Evolutionary conservation across 331 rosid species (phyloP).

Genomic region (Stylosanthes scabra): DNA sequence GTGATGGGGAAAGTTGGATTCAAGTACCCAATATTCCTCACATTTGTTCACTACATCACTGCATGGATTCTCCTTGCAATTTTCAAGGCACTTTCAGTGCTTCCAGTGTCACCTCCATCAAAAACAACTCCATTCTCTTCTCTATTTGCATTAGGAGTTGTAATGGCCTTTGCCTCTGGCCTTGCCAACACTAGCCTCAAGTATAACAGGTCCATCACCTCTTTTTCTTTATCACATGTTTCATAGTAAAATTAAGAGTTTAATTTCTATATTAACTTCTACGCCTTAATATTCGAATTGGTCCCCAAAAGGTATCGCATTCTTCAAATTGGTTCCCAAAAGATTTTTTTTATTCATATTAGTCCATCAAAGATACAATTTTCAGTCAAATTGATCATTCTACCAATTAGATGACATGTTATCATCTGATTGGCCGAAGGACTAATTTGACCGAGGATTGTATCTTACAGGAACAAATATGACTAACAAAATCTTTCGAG

Average conservation of each 20-base stretch:
- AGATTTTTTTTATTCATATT: too few relatives aligned
- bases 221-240: conserved; percentile 5
- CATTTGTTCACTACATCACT: conserved; percentile 76
- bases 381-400: too few relatives aligned
- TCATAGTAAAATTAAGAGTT: not conserved
- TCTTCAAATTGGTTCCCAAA: too few relatives aligned
- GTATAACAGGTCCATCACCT: conserved; percentile 74
- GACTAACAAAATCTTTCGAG: too few relatives aligned
- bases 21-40: conserved; percentile 86
- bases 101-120: conserved; percentile 86
- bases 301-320: too few relatives aligned
- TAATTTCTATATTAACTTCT: too few relatives aligned
- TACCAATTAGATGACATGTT: too few relatives aligned
- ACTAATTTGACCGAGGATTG: too few relatives aligned
- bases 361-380: too few relatives aligned
- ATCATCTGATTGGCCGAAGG: too few relatives aligned
- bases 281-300: too few relatives aligned
- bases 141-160: conserved; percentile 81
- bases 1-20: conserved; percentile 98
- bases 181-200: conserved; percentile 95
- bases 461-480: too few relatives aligned
- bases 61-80: conserved; percentile 90
- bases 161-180: conserved; percentile 99
- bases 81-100: conserved; percentile 74
- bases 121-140: conserved; percentile 93